Base-by-base conservation (phyloP, 352 stramenopile species). In the Vaucheria bursata region DNA sequence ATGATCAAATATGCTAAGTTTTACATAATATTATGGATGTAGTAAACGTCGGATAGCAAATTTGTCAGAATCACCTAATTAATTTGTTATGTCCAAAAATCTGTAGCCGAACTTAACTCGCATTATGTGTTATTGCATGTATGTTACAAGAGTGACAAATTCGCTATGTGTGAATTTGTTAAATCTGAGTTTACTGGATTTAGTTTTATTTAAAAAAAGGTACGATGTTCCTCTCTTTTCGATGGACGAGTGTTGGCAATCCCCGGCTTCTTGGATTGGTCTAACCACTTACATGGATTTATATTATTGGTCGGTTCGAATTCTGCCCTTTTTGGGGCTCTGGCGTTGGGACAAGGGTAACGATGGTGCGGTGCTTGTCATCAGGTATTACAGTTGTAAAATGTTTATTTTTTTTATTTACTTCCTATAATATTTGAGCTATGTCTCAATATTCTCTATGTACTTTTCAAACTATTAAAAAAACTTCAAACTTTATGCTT, bases 141-240 rank as follows among this genome's bases (percentile, higher is more conserved):
- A 25, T 25, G 25, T 59, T 25, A 18, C 12, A 59, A 18, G 45
- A 59, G 25, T 18, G 12, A 25, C 12, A 12, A 59, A 25, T 25
- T 18, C 25, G 45, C 12, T 25, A 25, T 18, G 12, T 12, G 45
- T 25, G 25, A 25, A 59, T 25, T 18, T 25, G 12, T 59, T 25
- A 59, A 12, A 18, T 25, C 45, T 18, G 12, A 59, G 45, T 59
- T 59, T 59, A 59, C 12, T 12, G 12, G 12, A 59, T 12, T 59
- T 12, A 18, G 45, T 59, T 59, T 59, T 25, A 25, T 25, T 59
- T 12, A 59, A 59, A 25, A 18, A 59, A 31, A 68, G 53, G 2
- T 68, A 68, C 53, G 53, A 68, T 7, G 53, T 68, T 2, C 37
- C 53, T 68, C 53, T 68, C 53, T 68, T 68, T 34, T 68, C 2